Percentiles rank a stretch among this genome's conserved stretches.
phyloP scores from a whole-genome alignment of 768 basidiomycete genomes.

The Termitomyces sp. region DNA sequence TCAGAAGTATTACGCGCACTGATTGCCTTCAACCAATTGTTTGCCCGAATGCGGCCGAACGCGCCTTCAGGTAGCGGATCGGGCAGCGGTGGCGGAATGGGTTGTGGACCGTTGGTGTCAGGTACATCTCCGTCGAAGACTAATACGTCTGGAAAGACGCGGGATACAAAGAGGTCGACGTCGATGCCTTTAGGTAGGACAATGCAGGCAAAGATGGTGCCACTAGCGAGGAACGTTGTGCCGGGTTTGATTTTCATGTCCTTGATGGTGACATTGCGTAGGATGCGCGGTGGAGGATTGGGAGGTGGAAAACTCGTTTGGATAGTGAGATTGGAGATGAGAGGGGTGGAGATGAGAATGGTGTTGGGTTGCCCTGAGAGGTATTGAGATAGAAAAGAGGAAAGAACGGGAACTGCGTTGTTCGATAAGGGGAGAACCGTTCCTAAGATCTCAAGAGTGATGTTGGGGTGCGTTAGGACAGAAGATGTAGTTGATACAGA shows the following conservation, averaged over 20 bases:
- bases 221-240: conserved; percentile 57
- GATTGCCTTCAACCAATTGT: conserved; percentile 55
- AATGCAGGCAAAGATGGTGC: conserved; percentile 57
- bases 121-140: conserved; percentile 72
- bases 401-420: conserved; percentile 38
- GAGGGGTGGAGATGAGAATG: conserved; percentile 52
- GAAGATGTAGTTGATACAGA: conserved; percentile 53
- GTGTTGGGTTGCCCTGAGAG: conserved; percentile 52
- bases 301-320: conserved; percentile 62
- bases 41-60: conserved; percentile 71
- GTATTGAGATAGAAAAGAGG: conserved; percentile 59
- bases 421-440: conserved; percentile 47
- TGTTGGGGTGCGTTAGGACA: conserved; percentile 60
- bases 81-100: conserved; percentile 46
- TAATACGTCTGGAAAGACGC: conserved; percentile 70
- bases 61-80: conserved; percentile 67
- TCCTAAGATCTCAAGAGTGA: conserved; percentile 54
- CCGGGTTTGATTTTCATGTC: conserved; percentile 69
- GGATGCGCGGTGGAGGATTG: conserved; percentile 54
- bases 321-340: conserved; percentile 44
- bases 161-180: conserved; percentile 55
- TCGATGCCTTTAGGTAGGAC: conserved; percentile 70
- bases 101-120: conserved; percentile 14
- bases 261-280: conserved; percentile 67
- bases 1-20: conserved; percentile 36